A percentile compares a stretch with the other conserved stretches of the same genome.
phyloP scores from a whole-genome alignment of 2,329 filamentous ascomycete genomes.

The Penicillium sp. region DNA sequence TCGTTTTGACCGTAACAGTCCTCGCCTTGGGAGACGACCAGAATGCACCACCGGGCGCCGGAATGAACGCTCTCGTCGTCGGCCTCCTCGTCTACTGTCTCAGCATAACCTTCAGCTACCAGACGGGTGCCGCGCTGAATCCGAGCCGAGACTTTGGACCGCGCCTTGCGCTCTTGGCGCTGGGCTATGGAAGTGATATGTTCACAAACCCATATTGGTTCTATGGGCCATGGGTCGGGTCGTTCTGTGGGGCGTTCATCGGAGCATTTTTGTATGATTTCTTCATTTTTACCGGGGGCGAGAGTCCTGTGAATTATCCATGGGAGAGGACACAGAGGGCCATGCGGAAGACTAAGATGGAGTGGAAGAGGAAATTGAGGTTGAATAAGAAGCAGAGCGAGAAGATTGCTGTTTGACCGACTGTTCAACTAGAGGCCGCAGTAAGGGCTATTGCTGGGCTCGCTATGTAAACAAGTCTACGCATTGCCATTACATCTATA shows the following conservation, averaged over 20 bases:
- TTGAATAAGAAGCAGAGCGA: slow-evolving; percentile 17
- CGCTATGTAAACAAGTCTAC: neutral
- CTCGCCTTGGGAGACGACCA: slow-evolving; percentile 54
- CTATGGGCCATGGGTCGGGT: slow-evolving; percentile 50
- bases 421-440: neutral
- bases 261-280: slow-evolving; percentile 58
- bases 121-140: slow-evolving; percentile 56
- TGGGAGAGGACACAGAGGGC: slow-evolving; percentile 48
- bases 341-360: slow-evolving; percentile 50
- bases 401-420: neutral
- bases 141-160: slow-evolving; percentile 58
- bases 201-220: slow-evolving; percentile 54
- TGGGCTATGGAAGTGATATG: slow-evolving; percentile 51
- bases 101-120: slow-evolving; percentile 48
- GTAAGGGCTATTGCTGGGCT: neutral
- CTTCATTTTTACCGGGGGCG: slow-evolving; percentile 56
- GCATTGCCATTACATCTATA: neutral
- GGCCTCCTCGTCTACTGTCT: slow-evolving; percentile 47
- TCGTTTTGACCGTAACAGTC: slow-evolving; percentile 48
- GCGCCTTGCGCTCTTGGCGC: slow-evolving; percentile 49
- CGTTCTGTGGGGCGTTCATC: slow-evolving; percentile 45
- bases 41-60: slow-evolving; percentile 55
- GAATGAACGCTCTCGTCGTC: slow-evolving; percentile 58
- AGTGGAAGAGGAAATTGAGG: slow-evolving; percentile 38
- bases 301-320: slow-evolving; percentile 58